A percentile compares a stretch with the other conserved stretches of the same genome.
Evolutionary conservation across 164 flowering plant species (phyloP).

Genomic region (Stephania japonica): DNA sequence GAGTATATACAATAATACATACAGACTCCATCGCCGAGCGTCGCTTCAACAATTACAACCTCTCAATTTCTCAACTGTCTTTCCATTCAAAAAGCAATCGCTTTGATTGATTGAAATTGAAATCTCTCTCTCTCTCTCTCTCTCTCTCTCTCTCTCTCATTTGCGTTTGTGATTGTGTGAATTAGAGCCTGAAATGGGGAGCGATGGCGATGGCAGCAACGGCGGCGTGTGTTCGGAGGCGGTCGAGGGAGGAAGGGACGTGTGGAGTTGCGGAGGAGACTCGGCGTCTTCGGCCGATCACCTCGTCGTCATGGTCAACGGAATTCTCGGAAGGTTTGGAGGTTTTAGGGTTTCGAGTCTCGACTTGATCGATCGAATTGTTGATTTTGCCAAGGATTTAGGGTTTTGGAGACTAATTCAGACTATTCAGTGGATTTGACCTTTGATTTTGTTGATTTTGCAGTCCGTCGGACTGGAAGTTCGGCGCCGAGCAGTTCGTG

Average conservation of each 20-base stretch:
- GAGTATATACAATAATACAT: no score
- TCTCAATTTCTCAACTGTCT: no score
- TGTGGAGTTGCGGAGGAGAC: conserved; percentile 45
- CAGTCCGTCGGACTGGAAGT: conserved; percentile 90
- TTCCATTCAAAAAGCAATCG: no score
- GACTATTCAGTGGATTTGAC: background rate
- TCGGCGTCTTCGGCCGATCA: conserved; percentile 69
- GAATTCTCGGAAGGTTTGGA: conserved; percentile 78
- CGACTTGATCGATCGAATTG: background rate
- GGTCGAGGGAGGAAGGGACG: conserved; percentile 51
- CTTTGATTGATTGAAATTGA: no score
- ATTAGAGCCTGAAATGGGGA: no score
- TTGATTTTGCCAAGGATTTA: background rate
- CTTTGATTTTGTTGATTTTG: conserved; percentile 10
- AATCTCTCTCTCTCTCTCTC: no score
- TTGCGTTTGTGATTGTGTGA: no score
- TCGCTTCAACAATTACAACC: no score
- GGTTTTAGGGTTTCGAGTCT: background rate
- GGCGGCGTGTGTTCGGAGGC: conserved; percentile 45
- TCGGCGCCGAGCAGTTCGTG: conserved; percentile 85
- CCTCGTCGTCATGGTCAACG: conserved; percentile 86
- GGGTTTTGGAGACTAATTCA: background rate
- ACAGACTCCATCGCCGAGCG: no score
- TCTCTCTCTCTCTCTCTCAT: no score
- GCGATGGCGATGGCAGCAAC: conserved; percentile 8